Conservation (phyloP, 1,139 yeast genomes). For the Candida glucosophila region DNA sequence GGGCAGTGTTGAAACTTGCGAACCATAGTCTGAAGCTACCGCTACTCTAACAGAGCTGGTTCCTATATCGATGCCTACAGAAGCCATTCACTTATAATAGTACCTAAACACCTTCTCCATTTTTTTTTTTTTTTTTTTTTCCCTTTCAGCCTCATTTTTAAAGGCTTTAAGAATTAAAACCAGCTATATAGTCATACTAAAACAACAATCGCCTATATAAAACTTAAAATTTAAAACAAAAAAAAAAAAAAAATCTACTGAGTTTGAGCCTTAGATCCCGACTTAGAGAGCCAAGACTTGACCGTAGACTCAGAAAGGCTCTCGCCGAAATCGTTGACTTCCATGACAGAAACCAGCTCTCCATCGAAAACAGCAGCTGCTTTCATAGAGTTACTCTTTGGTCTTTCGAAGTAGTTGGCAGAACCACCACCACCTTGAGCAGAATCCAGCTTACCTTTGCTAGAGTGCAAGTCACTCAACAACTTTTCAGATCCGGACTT, state of each 20-base stretch:
- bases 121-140: no score
- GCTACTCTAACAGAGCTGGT: slow-evolving; percentile 37
- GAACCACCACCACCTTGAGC: slow-evolving; percentile 68
- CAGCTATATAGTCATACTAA: not conserved
- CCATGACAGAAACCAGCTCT: slow-evolving; percentile 47
- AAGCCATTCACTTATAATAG: no score
- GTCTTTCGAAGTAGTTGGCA: slow-evolving; percentile 79
- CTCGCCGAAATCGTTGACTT: slow-evolving; percentile 36
- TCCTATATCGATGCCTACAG: slow-evolving; percentile 47
- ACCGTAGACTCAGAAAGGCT: slow-evolving; percentile 52
- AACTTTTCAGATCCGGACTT: slow-evolving; percentile 62
- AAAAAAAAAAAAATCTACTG: not conserved
- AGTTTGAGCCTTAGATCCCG: slow-evolving; percentile 40
- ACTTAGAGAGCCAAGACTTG: slow-evolving; percentile 39
- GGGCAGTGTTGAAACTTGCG: slow-evolving; percentile 3
- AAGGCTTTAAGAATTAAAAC: not conserved
- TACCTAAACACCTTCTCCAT: no score
- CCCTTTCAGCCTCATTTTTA: not conserved
- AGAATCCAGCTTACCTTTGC: slow-evolving; percentile 60
- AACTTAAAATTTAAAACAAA: not conserved
- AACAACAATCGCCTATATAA: slow-evolving; percentile 1
- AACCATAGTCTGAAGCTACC: slow-evolving; percentile 3
- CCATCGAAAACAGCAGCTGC: slow-evolving; percentile 80
- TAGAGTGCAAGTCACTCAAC: slow-evolving; percentile 78
- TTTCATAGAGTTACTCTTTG: slow-evolving; percentile 66